A percentile compares a stretch with the other conserved stretches of the same genome.
Conservation (phyloP, 116 monocot genomes). For the Thalassia testudinum region DNA sequence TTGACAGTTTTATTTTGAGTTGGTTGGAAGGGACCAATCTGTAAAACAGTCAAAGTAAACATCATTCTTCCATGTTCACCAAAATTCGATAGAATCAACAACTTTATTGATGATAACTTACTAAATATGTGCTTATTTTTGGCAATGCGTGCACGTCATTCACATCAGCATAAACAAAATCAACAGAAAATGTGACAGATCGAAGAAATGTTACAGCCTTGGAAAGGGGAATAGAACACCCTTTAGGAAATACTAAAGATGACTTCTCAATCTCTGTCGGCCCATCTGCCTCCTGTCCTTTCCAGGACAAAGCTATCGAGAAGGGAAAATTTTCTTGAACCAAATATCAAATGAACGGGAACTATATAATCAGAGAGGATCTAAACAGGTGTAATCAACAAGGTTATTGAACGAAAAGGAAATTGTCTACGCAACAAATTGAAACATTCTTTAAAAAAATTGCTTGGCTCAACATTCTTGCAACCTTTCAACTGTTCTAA, state of each 20-base stretch:
- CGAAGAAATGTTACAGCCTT: constrained; percentile 60
- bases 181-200: constrained; percentile 54
- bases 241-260: constrained; percentile 76
- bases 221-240: constrained; percentile 53
- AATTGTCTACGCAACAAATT: too few species aligned
- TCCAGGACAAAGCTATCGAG: constrained; percentile 62
- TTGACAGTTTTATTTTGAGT: constrained; percentile 49
- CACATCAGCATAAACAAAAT: constrained; percentile 25
- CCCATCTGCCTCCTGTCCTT: constrained; percentile 22
- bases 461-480: too few species aligned
- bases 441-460: too few species aligned
- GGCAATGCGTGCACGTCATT: constrained; percentile 15
- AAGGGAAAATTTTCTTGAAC: constrained; percentile 78
- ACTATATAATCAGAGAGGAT: too few species aligned
- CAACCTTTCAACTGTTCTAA: too few species aligned
- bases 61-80: neutral
- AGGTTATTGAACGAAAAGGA: too few species aligned
- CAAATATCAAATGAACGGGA: constrained; percentile 16
- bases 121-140: constrained; percentile 80
- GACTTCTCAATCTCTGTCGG: constrained; percentile 31
- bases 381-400: too few species aligned
- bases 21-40: constrained; percentile 90
- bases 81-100: neutral
- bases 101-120: constrained; percentile 14
- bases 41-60: neutral